A percentile compares a stretch with the other conserved stretches of the same genome.
Conservation (phyloP, 371 early-diverging fungal genomes). For the Mucor sp. region DNA sequence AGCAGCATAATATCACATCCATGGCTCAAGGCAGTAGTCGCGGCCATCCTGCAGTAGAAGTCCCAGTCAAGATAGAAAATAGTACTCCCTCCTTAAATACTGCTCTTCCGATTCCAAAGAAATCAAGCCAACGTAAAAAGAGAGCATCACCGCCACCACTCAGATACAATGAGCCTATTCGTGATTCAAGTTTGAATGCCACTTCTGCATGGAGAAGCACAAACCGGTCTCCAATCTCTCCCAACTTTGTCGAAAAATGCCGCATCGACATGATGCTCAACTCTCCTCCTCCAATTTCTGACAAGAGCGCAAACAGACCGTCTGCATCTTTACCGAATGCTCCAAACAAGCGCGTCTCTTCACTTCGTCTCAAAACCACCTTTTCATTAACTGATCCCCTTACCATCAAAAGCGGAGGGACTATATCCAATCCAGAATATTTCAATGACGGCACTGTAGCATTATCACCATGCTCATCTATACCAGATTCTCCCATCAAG, state of each 20-base stretch:
- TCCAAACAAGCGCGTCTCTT: background rate
- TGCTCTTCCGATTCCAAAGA: background rate
- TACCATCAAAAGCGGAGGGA: background rate
- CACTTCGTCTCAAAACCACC: background rate
- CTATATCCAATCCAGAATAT: background rate
- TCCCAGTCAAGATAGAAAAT: background rate
- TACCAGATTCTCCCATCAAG: background rate
- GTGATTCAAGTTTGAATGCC: background rate
- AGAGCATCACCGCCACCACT: background rate
- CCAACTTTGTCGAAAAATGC: background rate
- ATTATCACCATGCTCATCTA: background rate
- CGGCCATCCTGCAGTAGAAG: background rate
- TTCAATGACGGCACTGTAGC: background rate
- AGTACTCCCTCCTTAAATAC: background rate
- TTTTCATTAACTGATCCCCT: background rate
- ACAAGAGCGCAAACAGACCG: background rate
- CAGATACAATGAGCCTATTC: background rate
- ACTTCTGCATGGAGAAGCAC: background rate
- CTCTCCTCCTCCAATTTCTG: background rate
- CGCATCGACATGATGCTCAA: background rate
- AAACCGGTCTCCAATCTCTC: background rate
- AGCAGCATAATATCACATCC: background rate
- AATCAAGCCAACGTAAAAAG: background rate
- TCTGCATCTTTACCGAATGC: background rate
- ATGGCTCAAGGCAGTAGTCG: background rate